A percentile compares a stretch with the other conserved stretches of the same genome.
These are phyloP conservation scores for Erodium trifolium DNA, from an alignment of 441 rosid species.

Conservation along the genomic window DNA sequence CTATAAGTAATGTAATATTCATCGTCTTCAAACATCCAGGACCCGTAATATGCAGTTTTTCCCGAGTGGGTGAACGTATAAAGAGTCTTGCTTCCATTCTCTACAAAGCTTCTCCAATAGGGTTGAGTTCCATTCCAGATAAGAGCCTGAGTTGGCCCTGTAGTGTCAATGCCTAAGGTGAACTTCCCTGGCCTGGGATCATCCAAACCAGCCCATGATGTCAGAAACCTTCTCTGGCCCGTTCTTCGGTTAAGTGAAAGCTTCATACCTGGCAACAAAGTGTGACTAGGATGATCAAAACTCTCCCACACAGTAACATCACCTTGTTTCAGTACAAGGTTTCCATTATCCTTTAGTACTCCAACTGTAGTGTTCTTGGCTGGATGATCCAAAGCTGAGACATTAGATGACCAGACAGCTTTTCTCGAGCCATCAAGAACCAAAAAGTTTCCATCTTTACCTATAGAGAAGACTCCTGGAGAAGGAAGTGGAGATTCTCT, in stretches of 20 bases:
- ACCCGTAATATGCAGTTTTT: constrained; percentile 34
- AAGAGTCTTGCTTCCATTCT: constrained; percentile 59
- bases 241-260: constrained; percentile 27
- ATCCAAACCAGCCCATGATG: constrained; percentile 56
- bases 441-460: constrained; percentile 45
- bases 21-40: constrained; percentile 38
- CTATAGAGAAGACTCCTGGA: constrained; percentile 45
- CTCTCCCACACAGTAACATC: constrained; percentile 51
- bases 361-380: constrained; percentile 27
- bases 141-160: constrained; percentile 60
- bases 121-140: constrained; percentile 48
- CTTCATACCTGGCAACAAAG: constrained; percentile 63
- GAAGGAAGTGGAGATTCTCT: constrained; percentile 30
- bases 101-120: constrained; percentile 57
- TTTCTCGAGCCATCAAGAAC: constrained; percentile 30
- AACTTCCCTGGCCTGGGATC: constrained; percentile 79
- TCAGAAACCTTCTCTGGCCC: constrained; percentile 42
- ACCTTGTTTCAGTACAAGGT: constrained; percentile 33
- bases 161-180: constrained; percentile 51
- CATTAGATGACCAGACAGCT: constrained; percentile 12
- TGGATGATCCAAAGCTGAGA: constrained; percentile 33
- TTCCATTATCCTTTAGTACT: constrained; percentile 33
- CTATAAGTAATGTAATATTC: background rate
- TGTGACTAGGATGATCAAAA: constrained; percentile 57
- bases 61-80: constrained; percentile 55